Conservation (phyloP, 768 basidiomycete species). For the Rhodotorula diobovata region DNA sequence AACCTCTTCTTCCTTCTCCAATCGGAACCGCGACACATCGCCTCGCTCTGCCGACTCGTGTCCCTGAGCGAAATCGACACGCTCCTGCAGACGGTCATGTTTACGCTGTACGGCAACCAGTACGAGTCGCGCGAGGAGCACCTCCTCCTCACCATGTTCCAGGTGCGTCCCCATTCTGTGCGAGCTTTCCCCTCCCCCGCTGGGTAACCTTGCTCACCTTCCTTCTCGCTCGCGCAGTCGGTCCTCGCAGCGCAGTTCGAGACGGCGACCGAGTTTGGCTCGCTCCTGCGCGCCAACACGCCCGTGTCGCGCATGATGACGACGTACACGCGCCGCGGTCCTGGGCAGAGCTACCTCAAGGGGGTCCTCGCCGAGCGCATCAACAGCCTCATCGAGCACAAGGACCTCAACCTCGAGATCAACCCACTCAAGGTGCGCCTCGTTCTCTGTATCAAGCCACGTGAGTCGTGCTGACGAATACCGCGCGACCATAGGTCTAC, state of each 20-base stretch:
- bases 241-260: slow-evolving; percentile 98
- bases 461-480: background rate
- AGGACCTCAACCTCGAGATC: slow-evolving; percentile 97
- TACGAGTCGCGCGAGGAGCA: slow-evolving; percentile 98
- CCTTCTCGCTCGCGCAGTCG: slow-evolving; percentile 56
- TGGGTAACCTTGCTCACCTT: no score
- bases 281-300: slow-evolving; percentile 93
- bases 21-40: slow-evolving; percentile 94
- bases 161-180: slow-evolving; percentile 46
- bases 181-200: background rate
- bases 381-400: slow-evolving; percentile 97
- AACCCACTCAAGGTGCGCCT: slow-evolving; percentile 84
- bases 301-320: slow-evolving; percentile 99
- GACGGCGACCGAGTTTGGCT: slow-evolving; percentile 98
- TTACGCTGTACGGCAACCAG: slow-evolving; percentile 98
- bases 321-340: slow-evolving; percentile 96
- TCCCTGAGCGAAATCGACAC: slow-evolving; percentile 96
- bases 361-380: slow-evolving; percentile 95
- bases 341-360: slow-evolving; percentile 97
- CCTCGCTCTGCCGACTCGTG: slow-evolving; percentile 91
- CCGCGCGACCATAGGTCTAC: slow-evolving; percentile 63
- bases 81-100: slow-evolving; percentile 99
- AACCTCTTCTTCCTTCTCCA: slow-evolving; percentile 99
- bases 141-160: slow-evolving; percentile 95
- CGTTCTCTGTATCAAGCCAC: background rate